Percentiles rank a stretch among this genome's conserved stretches.
Conservation (phyloP, 345 rosid genomes). For the Anacardium occidentale region DNA sequence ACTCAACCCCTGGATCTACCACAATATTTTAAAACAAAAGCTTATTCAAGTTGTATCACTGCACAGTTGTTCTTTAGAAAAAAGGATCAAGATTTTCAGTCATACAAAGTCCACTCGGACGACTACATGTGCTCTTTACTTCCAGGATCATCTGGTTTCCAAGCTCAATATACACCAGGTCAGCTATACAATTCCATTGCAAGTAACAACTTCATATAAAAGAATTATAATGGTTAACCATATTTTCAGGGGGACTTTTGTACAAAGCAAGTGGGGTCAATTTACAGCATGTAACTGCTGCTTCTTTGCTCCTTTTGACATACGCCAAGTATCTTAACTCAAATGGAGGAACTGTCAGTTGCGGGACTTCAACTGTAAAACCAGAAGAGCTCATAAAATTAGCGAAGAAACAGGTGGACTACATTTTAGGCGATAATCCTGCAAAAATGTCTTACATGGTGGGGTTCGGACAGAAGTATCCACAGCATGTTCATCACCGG, state of each 20-base stretch:
- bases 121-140: conserved; percentile 63
- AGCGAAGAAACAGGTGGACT: conserved; percentile 80
- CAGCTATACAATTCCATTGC: background rate
- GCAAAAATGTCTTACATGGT: conserved; percentile 83
- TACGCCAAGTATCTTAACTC: conserved; percentile 58
- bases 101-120: conserved; percentile 65
- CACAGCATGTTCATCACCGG: conserved; percentile 80
- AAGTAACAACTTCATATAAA: background rate
- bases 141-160: conserved; percentile 55
- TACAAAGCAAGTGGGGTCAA: conserved; percentile 64
- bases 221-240: too few species aligned
- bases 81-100: conserved; percentile 40
- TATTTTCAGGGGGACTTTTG: conserved; percentile 56
- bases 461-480: conserved; percentile 74
- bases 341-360: conserved; percentile 37
- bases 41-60: background rate
- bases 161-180: conserved; percentile 71
- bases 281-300: conserved; percentile 61
- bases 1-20: background rate
- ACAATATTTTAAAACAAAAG: background rate
- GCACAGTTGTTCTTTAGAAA: conserved; percentile 57
- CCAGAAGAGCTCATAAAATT: conserved; percentile 38
- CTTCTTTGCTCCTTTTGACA: conserved; percentile 59
- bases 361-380: conserved; percentile 40
- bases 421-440: conserved; percentile 83